These are phyloP conservation scores for Debaryomycetaceae sp. DNA, from an alignment of 1,139 yeast genomes.

Conservation along the genomic window DNA sequence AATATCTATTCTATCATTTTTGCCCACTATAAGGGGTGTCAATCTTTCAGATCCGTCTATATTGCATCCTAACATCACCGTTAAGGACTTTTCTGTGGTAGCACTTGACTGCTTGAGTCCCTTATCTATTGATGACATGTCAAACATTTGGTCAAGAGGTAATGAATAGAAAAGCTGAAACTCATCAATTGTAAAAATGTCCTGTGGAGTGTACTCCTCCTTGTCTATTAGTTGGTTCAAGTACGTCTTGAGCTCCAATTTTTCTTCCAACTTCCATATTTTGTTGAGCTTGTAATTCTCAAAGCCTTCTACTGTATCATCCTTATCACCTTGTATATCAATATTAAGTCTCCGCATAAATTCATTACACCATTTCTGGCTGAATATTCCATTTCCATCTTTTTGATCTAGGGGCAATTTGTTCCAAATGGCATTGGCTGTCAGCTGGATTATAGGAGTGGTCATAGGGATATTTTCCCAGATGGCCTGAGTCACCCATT, in stretches of 20 bases:
- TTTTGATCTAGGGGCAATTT: constrained; percentile 50
- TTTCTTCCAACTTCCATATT: constrained; percentile 62
- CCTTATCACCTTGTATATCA: constrained; percentile 43
- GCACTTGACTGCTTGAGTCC: constrained; percentile 43
- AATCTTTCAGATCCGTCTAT: constrained; percentile 61
- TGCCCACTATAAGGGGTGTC: constrained; percentile 60
- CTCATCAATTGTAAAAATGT: constrained; percentile 60
- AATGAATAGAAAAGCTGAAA: constrained; percentile 58
- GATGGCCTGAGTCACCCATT: constrained; percentile 65
- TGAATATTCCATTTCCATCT: constrained; percentile 63
- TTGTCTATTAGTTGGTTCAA: constrained; percentile 27
- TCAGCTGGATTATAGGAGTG: constrained; percentile 59
- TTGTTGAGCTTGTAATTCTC: constrained; percentile 43
- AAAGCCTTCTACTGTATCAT: constrained; percentile 35
- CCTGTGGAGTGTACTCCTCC: constrained; percentile 45
- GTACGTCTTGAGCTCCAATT: constrained; percentile 38
- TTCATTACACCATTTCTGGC: constrained; percentile 63
- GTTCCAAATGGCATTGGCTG: constrained; percentile 65
- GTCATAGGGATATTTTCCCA: constrained; percentile 69
- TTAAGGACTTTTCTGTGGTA: constrained; percentile 51
- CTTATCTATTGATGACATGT: constrained; percentile 44
- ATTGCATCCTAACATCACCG: constrained; percentile 62
- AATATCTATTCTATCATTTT: constrained; percentile 53
- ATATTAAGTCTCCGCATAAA: constrained; percentile 54
- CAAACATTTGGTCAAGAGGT: constrained; percentile 59